A percentile compares a stretch with the other conserved stretches of the same genome.
phyloP scores from a whole-genome alignment of 2,329 filamentous ascomycete genomes.

The Penicillium sp. region DNA sequence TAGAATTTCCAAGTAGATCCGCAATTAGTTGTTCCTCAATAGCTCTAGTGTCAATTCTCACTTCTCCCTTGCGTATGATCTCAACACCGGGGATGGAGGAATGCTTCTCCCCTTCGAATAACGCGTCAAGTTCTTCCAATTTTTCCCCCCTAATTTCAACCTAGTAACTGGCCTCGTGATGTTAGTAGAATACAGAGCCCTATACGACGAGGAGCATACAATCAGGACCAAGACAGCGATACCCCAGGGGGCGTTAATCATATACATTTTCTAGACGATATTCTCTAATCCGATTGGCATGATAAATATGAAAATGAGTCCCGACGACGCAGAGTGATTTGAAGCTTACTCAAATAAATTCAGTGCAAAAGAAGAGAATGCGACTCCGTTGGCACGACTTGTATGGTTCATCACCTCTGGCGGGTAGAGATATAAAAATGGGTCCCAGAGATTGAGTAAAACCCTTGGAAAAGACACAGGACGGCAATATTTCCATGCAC shows the following conservation, averaged over 20 bases:
- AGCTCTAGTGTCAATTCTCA: conserved; percentile 1
- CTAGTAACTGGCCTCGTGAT: conserved; percentile 16
- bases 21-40: conserved; percentile 11
- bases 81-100: conserved; percentile 17
- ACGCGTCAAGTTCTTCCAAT: conserved; percentile 19
- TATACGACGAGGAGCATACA: background rate
- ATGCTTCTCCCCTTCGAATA: conserved; percentile 20
- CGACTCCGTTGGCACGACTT: conserved; percentile 54
- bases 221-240: conserved; percentile 40
- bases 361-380: conserved; percentile 37
- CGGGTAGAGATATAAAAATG: conserved; percentile 54
- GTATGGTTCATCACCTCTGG: conserved; percentile 56
- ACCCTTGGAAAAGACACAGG: conserved; percentile 59
- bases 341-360: conserved; percentile 30
- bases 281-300: conserved; percentile 49
- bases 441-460: conserved; percentile 59
- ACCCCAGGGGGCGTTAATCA: conserved; percentile 53
- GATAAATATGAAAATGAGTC: conserved; percentile 45
- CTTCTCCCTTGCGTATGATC: conserved; percentile 9
- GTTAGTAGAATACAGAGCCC: background rate
- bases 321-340: too few relatives aligned
- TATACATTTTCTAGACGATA: conserved; percentile 54
- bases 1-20: background rate
- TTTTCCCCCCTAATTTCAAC: conserved; percentile 23
- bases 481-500: conserved; percentile 52